phyloP scores from a whole-genome alignment of 306 rosid genomes.

The Glycine tomentella region DNA sequence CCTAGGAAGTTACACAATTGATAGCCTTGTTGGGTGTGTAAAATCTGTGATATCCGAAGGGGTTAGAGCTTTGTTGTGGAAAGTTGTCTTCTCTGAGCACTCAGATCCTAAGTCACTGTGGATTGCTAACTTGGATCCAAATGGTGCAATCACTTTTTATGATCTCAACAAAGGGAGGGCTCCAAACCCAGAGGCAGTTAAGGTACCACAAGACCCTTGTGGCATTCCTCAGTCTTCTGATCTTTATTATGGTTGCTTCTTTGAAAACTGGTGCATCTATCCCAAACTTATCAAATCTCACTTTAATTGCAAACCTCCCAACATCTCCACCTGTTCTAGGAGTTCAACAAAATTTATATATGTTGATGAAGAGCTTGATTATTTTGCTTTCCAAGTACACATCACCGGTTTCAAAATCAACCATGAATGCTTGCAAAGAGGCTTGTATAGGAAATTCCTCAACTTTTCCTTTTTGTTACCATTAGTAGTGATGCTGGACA shows the following conservation, averaged over 20 bases:
- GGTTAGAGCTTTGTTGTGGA: slow-evolving; percentile 73
- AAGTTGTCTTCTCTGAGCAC: slow-evolving; percentile 55
- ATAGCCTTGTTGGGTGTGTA: slow-evolving; percentile 88
- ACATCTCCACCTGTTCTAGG: slow-evolving; percentile 60
- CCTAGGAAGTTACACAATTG: slow-evolving; percentile 92
- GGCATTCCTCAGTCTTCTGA: slow-evolving; percentile 82
- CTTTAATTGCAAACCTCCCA: slow-evolving; percentile 67
- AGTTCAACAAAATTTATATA: too few species aligned
- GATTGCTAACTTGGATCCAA: too few species aligned
- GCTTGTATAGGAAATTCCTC: slow-evolving; percentile 74
- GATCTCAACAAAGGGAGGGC: slow-evolving; percentile 61
- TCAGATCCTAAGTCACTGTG: slow-evolving; percentile 62
- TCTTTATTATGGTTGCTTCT: slow-evolving; percentile 67
- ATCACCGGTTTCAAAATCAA: slow-evolving; percentile 64
- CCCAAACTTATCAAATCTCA: slow-evolving; percentile 73
- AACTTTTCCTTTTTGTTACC: slow-evolving; percentile 64
- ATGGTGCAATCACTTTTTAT: slow-evolving; percentile 71
- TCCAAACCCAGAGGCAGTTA: slow-evolving; percentile 50
- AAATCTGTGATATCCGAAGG: slow-evolving; percentile 85
- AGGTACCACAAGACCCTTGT: slow-evolving; percentile 72
- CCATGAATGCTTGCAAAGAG: slow-evolving; percentile 65
- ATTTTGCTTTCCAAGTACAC: slow-evolving; percentile 71
- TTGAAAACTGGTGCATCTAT: slow-evolving; percentile 72
- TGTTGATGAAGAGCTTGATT: too few species aligned
- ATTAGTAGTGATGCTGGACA: slow-evolving; percentile 39